phyloP scores from a whole-genome alignment of 495 filamentous ascomycete genomes.

The Annulohypoxylon moriforme region DNA sequence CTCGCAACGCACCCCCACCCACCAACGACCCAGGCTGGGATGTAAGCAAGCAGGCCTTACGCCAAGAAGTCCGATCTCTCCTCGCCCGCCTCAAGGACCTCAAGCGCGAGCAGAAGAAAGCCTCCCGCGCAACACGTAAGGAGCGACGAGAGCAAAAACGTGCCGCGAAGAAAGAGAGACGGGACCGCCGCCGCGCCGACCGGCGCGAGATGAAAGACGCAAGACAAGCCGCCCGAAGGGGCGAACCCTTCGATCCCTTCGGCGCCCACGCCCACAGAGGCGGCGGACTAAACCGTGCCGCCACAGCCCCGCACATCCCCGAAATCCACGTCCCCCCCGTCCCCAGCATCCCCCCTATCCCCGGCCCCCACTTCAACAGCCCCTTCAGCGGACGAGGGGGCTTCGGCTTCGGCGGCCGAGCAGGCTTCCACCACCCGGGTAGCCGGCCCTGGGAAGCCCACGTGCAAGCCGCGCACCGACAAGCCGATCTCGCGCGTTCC shows the following conservation, averaged over 20 bases:
- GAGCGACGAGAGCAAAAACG: constrained; percentile 40
- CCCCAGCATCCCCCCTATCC: background rate
- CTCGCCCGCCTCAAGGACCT: constrained; percentile 54
- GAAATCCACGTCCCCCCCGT: background rate
- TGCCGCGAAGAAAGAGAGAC: constrained; percentile 43
- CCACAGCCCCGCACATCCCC: no score
- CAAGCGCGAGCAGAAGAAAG: constrained; percentile 54
- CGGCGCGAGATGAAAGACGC: constrained; percentile 46
- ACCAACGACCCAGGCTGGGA: constrained; percentile 16
- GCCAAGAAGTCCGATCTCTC: constrained; percentile 54
- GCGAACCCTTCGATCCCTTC: constrained; percentile 16
- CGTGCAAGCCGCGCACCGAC: constrained; percentile 11
- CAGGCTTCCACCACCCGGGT: no score
- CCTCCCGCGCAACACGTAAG: constrained; percentile 15
- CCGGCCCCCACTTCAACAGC: background rate
- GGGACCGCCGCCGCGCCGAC: constrained; percentile 44
- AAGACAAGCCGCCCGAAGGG: constrained; percentile 42
- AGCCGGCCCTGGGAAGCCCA: constrained; percentile 19
- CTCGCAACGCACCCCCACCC: constrained; percentile 41
- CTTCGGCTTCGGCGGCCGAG: constrained; percentile 16
- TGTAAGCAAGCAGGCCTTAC: constrained; percentile 46
- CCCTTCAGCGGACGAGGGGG: background rate
- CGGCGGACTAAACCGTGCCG: no score
- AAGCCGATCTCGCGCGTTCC: constrained; percentile 3
- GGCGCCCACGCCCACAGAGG: no score